A percentile compares a stretch with the other conserved stretches of the same genome.
These are phyloP conservation scores for Epichloe amarillans DNA, from an alignment of 2,329 filamentous ascomycete genomes.

Conservation along the genomic window DNA sequence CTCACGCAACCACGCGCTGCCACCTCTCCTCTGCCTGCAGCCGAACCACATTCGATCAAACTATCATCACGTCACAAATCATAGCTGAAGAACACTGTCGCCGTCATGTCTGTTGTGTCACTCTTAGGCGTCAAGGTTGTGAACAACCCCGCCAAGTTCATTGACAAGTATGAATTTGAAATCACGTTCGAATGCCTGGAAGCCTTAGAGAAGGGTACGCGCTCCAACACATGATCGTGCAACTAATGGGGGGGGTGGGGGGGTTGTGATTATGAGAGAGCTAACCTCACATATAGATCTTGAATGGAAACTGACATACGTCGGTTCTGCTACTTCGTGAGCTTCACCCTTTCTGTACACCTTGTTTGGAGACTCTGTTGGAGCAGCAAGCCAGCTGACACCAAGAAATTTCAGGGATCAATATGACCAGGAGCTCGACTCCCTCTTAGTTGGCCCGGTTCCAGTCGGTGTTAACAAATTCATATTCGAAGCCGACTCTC, in stretches of 20 bases:
- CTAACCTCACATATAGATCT: conserved; percentile 48
- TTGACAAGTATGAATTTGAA: conserved; percentile 88
- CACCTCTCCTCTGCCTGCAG: background rate
- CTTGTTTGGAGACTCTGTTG: conserved; percentile 2
- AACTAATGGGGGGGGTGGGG: too few relatives aligned
- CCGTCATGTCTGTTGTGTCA: conserved; percentile 82
- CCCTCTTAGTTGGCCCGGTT: conserved; percentile 91
- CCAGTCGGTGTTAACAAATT: conserved; percentile 98
- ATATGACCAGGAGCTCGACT: conserved; percentile 96
- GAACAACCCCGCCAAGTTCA: conserved; percentile 95
- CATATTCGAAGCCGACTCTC: conserved; percentile 88
- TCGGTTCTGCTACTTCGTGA: conserved; percentile 94
- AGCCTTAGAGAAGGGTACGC: conserved; percentile 74
- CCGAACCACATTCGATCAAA: background rate
- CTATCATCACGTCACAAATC: background rate
- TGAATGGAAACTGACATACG: conserved; percentile 98
- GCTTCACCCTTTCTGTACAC: conserved; percentile 23
- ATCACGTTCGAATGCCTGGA: conserved; percentile 98
- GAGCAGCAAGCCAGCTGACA: conserved; percentile 2
- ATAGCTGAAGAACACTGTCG: background rate
- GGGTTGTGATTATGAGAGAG: background rate
- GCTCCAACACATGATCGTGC: background rate
- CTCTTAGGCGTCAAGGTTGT: conserved; percentile 88
- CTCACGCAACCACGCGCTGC: background rate
- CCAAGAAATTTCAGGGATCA: conserved; percentile 54